Evolutionary conservation across 2,329 filamentous ascomycete species (phyloP), one percentile per base, ranked within the genome.

Genomic region (Kalmusia sp.): DNA sequence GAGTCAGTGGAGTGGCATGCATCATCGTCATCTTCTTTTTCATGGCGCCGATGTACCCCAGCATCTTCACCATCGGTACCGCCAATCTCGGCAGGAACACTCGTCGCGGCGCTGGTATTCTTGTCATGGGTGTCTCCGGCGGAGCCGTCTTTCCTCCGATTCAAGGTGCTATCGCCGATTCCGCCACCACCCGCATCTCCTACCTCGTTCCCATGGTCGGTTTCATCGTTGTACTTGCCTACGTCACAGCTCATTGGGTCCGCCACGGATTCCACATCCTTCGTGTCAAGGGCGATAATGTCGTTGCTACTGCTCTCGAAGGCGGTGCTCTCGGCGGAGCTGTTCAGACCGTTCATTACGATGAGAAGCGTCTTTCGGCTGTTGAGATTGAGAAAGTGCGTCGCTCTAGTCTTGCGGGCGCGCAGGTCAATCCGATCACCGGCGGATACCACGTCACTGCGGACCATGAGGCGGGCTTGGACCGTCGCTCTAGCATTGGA

Each of bases 31-130:
- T 54, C 25, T 38, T 54, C 46, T 54, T 54, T 45, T 53, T 53
- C 44, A 40, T 69, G 51, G 62, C 59, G 12, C 67, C 62, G 52
- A 61, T 69, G 52, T 72, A 71, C 55, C 65, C 69, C 2, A 71
- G 65, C 40, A 67, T 66, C 49, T 67, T 69, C 54, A 62, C 66
- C 3, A 58, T 69, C 17, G 61, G 58, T 12, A 59, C 66, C 4
- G 55, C 62, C 2, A 63, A 64, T 9, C 65, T 69, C 5, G 66
- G 66, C 30, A 51, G 61, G 15, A 61, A 68, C 52, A 68, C 64
- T 6, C 67, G 67, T 57, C 64, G 64, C 47, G 67, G 67, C 40
- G 65, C 62, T 7, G 61, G 57, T n/a, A 61, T 64, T 49, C 58
- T 67, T 30, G 60, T 68, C 15, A 59, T 61, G 12, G 60, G 60